A percentile compares a stretch with the other conserved stretches of the same genome.
phyloP scores from a whole-genome alignment of 139 green algal species.

The Coelastrella sp. region DNA sequence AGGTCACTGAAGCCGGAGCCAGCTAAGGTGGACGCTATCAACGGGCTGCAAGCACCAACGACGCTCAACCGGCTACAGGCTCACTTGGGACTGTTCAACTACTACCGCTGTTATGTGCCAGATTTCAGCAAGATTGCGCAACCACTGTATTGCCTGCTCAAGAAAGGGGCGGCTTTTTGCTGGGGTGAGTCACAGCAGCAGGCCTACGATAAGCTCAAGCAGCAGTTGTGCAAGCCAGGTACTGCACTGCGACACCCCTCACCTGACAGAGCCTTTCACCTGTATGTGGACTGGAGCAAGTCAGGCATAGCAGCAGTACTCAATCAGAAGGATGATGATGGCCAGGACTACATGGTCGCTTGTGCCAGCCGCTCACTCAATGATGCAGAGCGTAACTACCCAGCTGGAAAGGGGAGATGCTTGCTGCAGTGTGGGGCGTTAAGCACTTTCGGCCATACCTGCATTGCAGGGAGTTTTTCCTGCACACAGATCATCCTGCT shows the following conservation, averaged over 20 bases:
- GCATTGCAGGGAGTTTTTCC: not conserved
- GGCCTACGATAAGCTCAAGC: conserved; percentile 34
- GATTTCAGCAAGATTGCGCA: conserved; percentile 46
- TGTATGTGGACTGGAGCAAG: conserved; percentile 41
- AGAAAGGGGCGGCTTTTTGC: conserved; percentile 27
- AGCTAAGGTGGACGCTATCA: conserved; percentile 56
- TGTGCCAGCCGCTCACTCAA: not conserved
- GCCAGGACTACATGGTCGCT: conserved; percentile 41
- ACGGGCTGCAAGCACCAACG: conserved; percentile 42
- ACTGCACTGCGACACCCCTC: not conserved
- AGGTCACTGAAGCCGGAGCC: conserved; percentile 42
- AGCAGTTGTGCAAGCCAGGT: not conserved
- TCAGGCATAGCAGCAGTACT: conserved; percentile 56
- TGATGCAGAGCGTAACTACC: not conserved
- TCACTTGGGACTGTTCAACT: conserved; percentile 52
- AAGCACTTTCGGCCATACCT: conserved; percentile 8
- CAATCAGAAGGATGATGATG: conserved; percentile 49
- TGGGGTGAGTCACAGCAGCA: conserved; percentile 42
- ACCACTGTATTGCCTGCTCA: conserved; percentile 50
- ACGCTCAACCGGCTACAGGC: conserved; percentile 38
- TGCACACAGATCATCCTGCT: conserved; percentile 23
- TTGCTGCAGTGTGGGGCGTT: conserved; percentile 22
- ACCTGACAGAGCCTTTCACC: not conserved
- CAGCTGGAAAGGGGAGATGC: conserved; percentile 15
- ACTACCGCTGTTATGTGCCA: conserved; percentile 61